These are phyloP conservation scores for Mycena olivaceomarginata DNA, from an alignment of 768 basidiomycete genomes.

Conservation along the genomic window DNA sequence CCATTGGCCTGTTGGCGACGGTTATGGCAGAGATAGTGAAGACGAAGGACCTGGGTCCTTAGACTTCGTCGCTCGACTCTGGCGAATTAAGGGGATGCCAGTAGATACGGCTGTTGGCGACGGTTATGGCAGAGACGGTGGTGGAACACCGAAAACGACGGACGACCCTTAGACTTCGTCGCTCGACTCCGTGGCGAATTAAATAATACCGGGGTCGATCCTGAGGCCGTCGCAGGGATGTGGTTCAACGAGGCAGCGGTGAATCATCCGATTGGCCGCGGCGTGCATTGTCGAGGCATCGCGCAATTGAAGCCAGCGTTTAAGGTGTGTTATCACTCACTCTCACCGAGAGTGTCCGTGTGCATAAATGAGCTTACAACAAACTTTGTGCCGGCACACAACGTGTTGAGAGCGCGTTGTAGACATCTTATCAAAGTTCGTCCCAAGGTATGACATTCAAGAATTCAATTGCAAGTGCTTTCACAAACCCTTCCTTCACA, in stretches of 20 bases:
- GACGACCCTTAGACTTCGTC: slow-evolving; percentile 1
- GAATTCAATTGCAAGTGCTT: neutral
- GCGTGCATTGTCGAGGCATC: slow-evolving; percentile 37
- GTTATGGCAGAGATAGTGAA: neutral
- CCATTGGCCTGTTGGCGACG: slow-evolving; percentile 59
- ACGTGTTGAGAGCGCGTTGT: slow-evolving; percentile 28
- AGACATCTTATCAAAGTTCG: neutral
- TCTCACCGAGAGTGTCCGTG: neutral
- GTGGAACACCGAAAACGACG: neutral
- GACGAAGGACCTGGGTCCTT: neutral
- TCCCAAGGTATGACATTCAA: neutral
- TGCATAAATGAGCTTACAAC: neutral
- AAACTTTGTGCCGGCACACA: slow-evolving; percentile 23
- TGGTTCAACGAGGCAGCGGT: slow-evolving; percentile 40
- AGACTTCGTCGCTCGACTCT: slow-evolving; percentile 21
- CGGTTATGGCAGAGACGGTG: neutral
- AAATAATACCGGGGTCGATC: slow-evolving; percentile 19
- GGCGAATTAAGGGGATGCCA: neutral
- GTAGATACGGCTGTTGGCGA: neutral
- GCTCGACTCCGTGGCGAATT: slow-evolving; percentile 19
- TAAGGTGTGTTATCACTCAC: too few species aligned
- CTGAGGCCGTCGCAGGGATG: slow-evolving; percentile 11
- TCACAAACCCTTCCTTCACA: neutral
- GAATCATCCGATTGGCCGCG: slow-evolving; percentile 30
- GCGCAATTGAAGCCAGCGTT: slow-evolving; percentile 16